Base-by-base conservation (phyloP, 352 stramenopile genomes). In the Pythium scleroteichum region DNA sequence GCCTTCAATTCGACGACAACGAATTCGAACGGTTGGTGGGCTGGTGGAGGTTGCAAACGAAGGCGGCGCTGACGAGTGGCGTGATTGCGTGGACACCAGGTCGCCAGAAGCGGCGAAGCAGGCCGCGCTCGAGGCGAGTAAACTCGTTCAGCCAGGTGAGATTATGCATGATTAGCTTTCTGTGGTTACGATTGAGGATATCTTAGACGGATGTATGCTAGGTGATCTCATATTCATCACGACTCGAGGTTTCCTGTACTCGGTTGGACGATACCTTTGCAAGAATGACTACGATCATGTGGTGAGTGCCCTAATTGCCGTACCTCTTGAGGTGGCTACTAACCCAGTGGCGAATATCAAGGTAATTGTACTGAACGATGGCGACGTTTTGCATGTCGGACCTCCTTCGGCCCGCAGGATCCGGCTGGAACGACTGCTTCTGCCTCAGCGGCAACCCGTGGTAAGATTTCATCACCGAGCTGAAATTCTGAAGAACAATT, bases 151-250 rank as follows among this genome's bases (percentile, higher is more conserved):
- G 53, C 79, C 82, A 72, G 79, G 82, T 90, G 45, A 20, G 38
- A 44, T 44, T 8, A 20, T 19, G 14, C 8, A 44, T 44, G 24
- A 9, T 44, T 29, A 22, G 26, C n/a, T 32, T 44, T 42, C 24
- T 3, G 22, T n/a, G 16, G n/a, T n/a, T 3, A 27, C 26, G 32
- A 17, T 22, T 6, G 24, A 19, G 9, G 41, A 4, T 13, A n/a
- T 2, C 32, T 23, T 16, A 22, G 17, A 40, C 33, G 4, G 27
- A 17, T 38, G 5, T 23, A 7, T 46, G 32, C 17, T 56, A 91
- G 82, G 82, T 39, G 82, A 92, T 59, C 40, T 92, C 44, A 88
- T 92, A 50, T 92, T 92, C 58, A 92, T 90, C 60, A 92, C 79
- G 2, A 90, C 82, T 3, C 86, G 69, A 53, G 82, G 82, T 14